These are phyloP conservation scores for Fonsecaea multimorphosa DNA, from an alignment of 2,329 filamentous ascomycete species.

Conservation along the genomic window DNA sequence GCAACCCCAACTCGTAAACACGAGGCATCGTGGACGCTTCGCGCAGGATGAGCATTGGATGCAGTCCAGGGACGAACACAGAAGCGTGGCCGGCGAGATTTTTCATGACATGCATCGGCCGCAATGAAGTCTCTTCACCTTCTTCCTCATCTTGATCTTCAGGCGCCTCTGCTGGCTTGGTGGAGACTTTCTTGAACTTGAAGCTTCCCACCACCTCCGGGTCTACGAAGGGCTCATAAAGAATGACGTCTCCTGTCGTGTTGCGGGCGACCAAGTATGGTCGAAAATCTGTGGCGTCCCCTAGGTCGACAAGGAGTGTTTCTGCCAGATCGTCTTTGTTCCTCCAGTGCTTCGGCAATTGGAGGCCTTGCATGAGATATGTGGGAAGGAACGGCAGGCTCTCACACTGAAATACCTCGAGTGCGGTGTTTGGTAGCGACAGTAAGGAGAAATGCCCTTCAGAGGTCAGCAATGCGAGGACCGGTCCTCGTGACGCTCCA, in stretches of 20 bases:
- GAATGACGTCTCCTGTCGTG: slow-evolving; percentile 77
- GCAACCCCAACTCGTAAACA: slow-evolving; percentile 73
- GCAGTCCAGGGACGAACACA: slow-evolving; percentile 80
- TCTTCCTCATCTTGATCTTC: slow-evolving; percentile 61
- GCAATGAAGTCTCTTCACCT: slow-evolving; percentile 45
- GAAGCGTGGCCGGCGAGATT: slow-evolving; percentile 76
- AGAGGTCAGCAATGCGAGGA: slow-evolving; percentile 78
- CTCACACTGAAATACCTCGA: slow-evolving; percentile 75
- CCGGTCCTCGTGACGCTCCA: slow-evolving; percentile 39
- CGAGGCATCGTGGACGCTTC: slow-evolving; percentile 77
- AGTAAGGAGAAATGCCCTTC: slow-evolving; percentile 74
- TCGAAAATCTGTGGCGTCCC: slow-evolving; percentile 70
- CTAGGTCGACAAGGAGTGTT: slow-evolving; percentile 82
- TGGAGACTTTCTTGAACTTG: slow-evolving; percentile 75
- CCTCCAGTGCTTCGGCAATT: slow-evolving; percentile 69
- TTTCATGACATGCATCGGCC: slow-evolving; percentile 51
- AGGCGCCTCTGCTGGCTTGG: slow-evolving; percentile 60
- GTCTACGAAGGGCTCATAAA: slow-evolving; percentile 79
- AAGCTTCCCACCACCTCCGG: slow-evolving; percentile 51
- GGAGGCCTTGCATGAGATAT: slow-evolving; percentile 72
- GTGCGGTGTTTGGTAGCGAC: slow-evolving; percentile 72
- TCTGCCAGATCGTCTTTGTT: slow-evolving; percentile 77
- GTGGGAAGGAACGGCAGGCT: slow-evolving; percentile 79
- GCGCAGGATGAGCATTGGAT: slow-evolving; percentile 82
- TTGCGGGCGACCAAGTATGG: slow-evolving; percentile 86